These are phyloP conservation scores for Penicillium steckii DNA, from an alignment of 495 filamentous ascomycete species.

Conservation along the genomic window DNA sequence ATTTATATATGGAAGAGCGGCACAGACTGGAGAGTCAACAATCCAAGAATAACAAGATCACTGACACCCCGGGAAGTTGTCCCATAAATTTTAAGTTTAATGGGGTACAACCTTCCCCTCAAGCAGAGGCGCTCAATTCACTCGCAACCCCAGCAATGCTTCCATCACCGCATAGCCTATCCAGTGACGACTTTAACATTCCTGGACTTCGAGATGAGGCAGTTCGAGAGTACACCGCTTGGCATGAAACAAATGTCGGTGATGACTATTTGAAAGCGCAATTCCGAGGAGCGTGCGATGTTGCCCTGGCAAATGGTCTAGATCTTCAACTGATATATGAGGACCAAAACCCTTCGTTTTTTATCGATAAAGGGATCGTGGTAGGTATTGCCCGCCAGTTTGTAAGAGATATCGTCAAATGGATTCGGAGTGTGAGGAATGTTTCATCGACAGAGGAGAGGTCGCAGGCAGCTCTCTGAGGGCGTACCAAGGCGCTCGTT, in stretches of 20 bases:
- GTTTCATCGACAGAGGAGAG: too few relatives aligned
- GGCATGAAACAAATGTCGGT: conserved; percentile 17
- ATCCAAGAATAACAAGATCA: background rate
- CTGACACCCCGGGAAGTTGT: background rate
- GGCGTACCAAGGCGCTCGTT: too few relatives aligned
- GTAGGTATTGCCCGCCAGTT: conserved; percentile 18
- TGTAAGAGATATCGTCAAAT: conserved; percentile 17
- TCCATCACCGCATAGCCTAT: too few relatives aligned
- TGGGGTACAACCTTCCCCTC: background rate
- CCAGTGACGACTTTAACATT: conserved; percentile 4
- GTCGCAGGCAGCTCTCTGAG: too few relatives aligned
- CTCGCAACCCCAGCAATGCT: too few relatives aligned
- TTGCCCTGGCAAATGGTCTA: conserved; percentile 15
- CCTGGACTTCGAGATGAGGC: conserved; percentile 12
- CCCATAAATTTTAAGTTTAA: conserved; percentile 15
- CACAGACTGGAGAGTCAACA: conserved; percentile 18
- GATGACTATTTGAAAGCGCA: conserved; percentile 13
- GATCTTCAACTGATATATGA: conserved; percentile 22
- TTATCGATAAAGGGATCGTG: conserved; percentile 11
- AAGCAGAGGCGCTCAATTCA: background rate
- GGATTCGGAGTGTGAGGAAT: conserved; percentile 17
- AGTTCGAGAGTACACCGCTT: conserved; percentile 19
- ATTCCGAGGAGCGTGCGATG: conserved; percentile 17
- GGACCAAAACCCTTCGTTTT: conserved; percentile 24
- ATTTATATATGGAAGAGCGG: conserved; percentile 29